Percentiles rank a stretch among this genome's conserved stretches.
Conservation (phyloP, 768 basidiomycete genomes). For the Leccinum pellstonianum region DNA sequence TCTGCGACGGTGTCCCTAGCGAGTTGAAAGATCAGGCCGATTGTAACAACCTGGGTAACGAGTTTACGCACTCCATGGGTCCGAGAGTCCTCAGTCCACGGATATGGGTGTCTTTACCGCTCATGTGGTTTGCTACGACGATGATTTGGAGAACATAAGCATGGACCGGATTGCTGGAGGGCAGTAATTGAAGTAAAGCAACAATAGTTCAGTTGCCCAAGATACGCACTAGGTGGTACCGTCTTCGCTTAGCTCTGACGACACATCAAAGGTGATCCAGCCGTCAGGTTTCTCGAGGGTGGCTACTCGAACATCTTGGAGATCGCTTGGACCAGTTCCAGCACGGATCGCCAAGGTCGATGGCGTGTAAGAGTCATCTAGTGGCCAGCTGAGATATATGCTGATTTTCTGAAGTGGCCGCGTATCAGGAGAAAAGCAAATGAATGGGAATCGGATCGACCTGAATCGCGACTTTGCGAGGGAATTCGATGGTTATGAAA, state of each 20-base stretch:
- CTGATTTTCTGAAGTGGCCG: conserved; percentile 68
- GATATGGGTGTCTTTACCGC: conserved; percentile 98
- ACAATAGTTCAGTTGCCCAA: background rate
- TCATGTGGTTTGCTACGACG: conserved; percentile 92
- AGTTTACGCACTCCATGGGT: conserved; percentile 63
- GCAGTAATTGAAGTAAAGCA: background rate
- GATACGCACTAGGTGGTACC: conserved; percentile 71
- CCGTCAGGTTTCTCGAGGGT: conserved; percentile 90
- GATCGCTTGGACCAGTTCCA: conserved; percentile 86
- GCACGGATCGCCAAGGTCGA: conserved; percentile 87
- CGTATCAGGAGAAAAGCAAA: background rate
- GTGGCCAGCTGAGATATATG: conserved; percentile 73
- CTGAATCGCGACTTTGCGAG: conserved; percentile 84
- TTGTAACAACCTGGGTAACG: background rate
- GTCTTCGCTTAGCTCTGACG: conserved; percentile 75
- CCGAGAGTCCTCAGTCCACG: conserved; percentile 88
- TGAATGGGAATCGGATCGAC: conserved; percentile 37
- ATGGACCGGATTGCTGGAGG: conserved; percentile 73
- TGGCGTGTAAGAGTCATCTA: conserved; percentile 97
- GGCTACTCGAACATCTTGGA: conserved; percentile 87
- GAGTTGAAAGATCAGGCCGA: conserved; percentile 4
- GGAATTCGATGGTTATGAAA: conserved; percentile 91
- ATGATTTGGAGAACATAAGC: conserved; percentile 91
- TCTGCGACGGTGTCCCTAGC: conserved; percentile 45
- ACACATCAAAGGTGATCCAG: conserved; percentile 88